phyloP scores from a whole-genome alignment of 1,284 basidiomycete species.

The Peniophora sp. region DNA sequence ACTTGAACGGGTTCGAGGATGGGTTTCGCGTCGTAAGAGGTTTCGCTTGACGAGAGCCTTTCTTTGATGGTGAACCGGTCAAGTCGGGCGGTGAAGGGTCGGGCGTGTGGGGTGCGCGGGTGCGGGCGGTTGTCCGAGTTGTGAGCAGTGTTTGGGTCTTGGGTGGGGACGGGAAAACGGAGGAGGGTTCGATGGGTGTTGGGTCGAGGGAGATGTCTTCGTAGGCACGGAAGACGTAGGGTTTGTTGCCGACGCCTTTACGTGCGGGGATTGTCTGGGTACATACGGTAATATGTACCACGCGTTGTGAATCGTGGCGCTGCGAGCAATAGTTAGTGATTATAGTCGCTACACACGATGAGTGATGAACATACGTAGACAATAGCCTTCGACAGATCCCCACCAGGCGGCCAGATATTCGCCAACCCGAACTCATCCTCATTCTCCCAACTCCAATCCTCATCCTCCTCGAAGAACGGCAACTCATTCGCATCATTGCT shows the following conservation, averaged over 20 bases:
- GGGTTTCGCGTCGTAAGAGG: not conserved
- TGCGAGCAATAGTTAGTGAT: conserved; percentile 14
- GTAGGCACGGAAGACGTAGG: conserved; percentile 47
- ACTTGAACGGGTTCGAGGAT: not conserved
- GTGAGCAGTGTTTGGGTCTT: not conserved
- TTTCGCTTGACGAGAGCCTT: not conserved
- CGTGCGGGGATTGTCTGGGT: conserved; percentile 37
- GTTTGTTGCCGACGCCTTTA: conserved; percentile 49
- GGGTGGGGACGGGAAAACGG: not conserved
- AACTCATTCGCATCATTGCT: not conserved
- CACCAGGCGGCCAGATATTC: conserved; percentile 47
- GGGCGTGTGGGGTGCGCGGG: not conserved
- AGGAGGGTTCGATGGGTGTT: conserved; percentile 5
- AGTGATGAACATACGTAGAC: conserved; percentile 43
- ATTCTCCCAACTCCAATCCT: conserved; percentile 12
- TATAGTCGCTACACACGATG: not conserved
- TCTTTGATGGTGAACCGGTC: not conserved
- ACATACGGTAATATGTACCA: conserved; percentile 56
- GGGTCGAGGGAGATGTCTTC: conserved; percentile 24
- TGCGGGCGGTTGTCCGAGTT: no score
- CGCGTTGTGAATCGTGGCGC: conserved; percentile 44
- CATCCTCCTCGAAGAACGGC: conserved; percentile 11
- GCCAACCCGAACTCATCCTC: conserved; percentile 55
- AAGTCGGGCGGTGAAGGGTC: not conserved
- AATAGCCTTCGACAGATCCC: conserved; percentile 39